These are phyloP conservation scores for Diutina pseudorugosa DNA, from an alignment of 1,139 yeast genomes.

Conservation along the genomic window DNA sequence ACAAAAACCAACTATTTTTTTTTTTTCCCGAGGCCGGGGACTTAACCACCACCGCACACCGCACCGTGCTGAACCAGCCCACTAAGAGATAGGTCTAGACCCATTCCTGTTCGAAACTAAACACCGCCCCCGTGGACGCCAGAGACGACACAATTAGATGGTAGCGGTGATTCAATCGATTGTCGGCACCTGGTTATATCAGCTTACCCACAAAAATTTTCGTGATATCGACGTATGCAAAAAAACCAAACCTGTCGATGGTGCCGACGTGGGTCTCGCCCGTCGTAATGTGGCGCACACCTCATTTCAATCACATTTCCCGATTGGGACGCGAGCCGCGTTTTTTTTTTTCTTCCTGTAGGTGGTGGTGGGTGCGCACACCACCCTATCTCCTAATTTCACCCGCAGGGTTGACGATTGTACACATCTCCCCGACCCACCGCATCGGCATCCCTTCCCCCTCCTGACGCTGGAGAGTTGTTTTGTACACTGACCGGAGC, in stretches of 20 bases:
- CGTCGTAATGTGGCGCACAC: not conserved
- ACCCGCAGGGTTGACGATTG: not conserved
- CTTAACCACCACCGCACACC: not conserved
- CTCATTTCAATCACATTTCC: not conserved
- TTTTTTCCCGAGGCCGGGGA: not conserved
- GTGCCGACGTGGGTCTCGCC: no score
- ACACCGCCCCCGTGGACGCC: no score
- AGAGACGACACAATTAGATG: no score
- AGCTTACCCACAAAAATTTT: no score
- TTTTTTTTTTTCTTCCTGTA: not conserved
- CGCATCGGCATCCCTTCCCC: not conserved
- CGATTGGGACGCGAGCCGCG: conserved; percentile 1
- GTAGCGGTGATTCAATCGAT: no score
- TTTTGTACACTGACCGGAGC: not conserved
- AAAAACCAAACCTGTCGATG: no score
- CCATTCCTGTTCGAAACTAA: not conserved
- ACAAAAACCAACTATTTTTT: no score
- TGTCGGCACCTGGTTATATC: no score
- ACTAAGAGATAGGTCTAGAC: not conserved
- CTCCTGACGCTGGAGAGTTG: not conserved
- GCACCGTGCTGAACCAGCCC: not conserved
- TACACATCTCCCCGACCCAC: not conserved
- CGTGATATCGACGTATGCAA: no score
- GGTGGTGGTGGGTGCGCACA: not conserved
- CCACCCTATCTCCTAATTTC: not conserved